These are phyloP conservation scores for Yamadazyma laniorum DNA, from an alignment of 805 yeast species.

Conservation along the genomic window DNA sequence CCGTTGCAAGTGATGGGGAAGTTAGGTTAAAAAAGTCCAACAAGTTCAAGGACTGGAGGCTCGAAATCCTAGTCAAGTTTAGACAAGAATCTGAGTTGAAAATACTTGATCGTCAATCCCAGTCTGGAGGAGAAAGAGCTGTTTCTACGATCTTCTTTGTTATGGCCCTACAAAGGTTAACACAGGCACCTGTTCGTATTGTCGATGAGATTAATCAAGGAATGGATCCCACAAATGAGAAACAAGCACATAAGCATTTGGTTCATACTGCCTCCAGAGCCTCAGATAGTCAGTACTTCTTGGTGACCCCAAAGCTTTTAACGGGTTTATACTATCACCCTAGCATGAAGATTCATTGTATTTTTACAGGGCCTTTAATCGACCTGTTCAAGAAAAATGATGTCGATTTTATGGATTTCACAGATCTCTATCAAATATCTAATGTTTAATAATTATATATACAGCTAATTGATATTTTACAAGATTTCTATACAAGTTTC, in stretches of 20 bases:
- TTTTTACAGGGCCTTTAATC: slow-evolving; percentile 43
- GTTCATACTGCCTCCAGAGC: slow-evolving; percentile 73
- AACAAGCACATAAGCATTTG: slow-evolving; percentile 79
- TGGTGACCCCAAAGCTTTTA: slow-evolving; percentile 88
- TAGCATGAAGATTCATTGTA: slow-evolving; percentile 83
- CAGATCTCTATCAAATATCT: slow-evolving; percentile 10
- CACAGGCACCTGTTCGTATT: slow-evolving; percentile 87
- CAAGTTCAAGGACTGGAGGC: slow-evolving; percentile 70
- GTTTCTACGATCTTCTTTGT: slow-evolving; percentile 89
- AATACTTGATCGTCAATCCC: slow-evolving; percentile 78
- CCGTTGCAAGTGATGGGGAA: slow-evolving; percentile 86
- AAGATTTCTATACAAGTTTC: slow-evolving; percentile 4
- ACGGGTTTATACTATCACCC: slow-evolving; percentile 74
- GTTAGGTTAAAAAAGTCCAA: slow-evolving; percentile 57
- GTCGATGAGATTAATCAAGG: slow-evolving; percentile 99
- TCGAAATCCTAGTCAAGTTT: slow-evolving; percentile 82
- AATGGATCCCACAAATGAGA: slow-evolving; percentile 93
- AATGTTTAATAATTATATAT: slow-evolving; percentile 1
- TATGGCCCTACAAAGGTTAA: slow-evolving; percentile 84
- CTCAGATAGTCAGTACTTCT: slow-evolving; percentile 74
- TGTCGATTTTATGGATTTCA: slow-evolving; percentile 34
- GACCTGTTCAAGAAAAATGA: slow-evolving; percentile 17
- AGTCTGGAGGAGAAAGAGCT: slow-evolving; percentile 97
- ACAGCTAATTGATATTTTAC: too few relatives aligned
- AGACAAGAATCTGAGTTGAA: slow-evolving; percentile 72